Percentiles rank a stretch among this genome's conserved stretches.
phyloP scores from a whole-genome alignment of 176 grass and related monocot species.

The Saccharum spontaneum region DNA sequence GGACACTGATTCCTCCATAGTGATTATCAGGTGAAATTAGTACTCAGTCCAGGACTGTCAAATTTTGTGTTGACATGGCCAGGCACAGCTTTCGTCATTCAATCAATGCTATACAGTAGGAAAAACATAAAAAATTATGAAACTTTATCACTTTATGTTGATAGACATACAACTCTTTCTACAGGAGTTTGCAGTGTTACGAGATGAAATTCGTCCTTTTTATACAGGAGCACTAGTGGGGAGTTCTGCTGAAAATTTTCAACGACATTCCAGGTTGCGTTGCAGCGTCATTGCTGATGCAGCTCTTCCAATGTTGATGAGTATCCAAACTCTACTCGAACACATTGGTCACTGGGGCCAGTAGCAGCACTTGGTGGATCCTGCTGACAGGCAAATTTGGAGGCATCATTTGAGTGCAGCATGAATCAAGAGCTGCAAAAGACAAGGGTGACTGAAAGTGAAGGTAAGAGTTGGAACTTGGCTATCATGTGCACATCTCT shows the following conservation, averaged over 20 bases:
- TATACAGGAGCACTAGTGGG: background rate
- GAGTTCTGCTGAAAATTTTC: background rate
- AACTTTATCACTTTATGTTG: background rate
- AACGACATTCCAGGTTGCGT: background rate
- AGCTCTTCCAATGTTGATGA: conserved; percentile 7
- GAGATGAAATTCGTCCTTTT: background rate
- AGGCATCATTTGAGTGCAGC: conserved; percentile 24
- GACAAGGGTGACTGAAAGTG: conserved; percentile 26
- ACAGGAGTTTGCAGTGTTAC: background rate
- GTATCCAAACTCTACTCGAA: conserved; percentile 12
- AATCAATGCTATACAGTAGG: background rate
- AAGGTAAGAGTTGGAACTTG: conserved; percentile 19
- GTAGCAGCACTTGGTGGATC: conserved; percentile 5
- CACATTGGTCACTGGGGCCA: background rate
- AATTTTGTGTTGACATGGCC: background rate
- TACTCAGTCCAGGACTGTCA: background rate
- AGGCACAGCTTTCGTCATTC: background rate
- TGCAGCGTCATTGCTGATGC: conserved; percentile 2
- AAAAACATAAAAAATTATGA: background rate
- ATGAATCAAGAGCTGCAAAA: conserved; percentile 24
- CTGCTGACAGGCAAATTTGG: background rate
- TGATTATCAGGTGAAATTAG: background rate
- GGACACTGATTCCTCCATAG: background rate
- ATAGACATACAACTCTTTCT: background rate
- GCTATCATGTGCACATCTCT: conserved; percentile 4